Evolutionary conservation across 257 asterid species (phyloP), one percentile per base, ranked within the genome.

Genomic region (Sherardia arvensis): DNA sequence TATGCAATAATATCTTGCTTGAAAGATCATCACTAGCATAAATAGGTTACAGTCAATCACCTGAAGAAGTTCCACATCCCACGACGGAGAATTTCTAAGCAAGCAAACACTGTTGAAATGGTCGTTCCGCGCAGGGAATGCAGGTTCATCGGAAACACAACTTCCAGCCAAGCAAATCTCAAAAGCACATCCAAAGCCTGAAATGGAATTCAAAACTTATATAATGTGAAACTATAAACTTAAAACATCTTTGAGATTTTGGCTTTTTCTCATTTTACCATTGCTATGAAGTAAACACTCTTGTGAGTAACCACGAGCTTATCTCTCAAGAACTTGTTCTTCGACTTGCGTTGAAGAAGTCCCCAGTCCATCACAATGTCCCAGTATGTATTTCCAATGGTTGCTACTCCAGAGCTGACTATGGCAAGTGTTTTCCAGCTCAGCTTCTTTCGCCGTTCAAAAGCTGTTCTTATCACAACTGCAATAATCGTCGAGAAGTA

Each of bases 41-140:
- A 2, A 14, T 11, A 54, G n/a, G n/a, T n/a, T n/a, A n/a, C 34
- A 20, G 34, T 38, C 25, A 48, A 43, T 49, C 78, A 90, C 97
- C 97, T 85, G 85, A 90, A 90, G 85, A 90, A 87, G 82, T 83
- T 87, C 97, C 97, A 90, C 56, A 87, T 73, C 67, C 97, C 90
- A 22, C 97, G 97, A 8, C 95, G 90, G 71, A 90, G 67, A 68
- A 90, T 84, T 78, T 87, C 97, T 49, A 87, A 68, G 81, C 84
- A 80, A 59, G 95, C 73, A 72, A 85, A 83, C 61, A 76, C 43
- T 3, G 83, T 80, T 47, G 83, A 69, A 60, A 85, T 56, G 3
- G 90, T 38, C 59, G 68, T 76, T 69, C 91, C 88, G 11, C 59
- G 83, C 55, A 90, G 76, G 28, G 94, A 80, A 12, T 64, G 90